Evolutionary conservation across 768 basidiomycete species (phyloP).

Genomic region (Russula lepida): DNA sequence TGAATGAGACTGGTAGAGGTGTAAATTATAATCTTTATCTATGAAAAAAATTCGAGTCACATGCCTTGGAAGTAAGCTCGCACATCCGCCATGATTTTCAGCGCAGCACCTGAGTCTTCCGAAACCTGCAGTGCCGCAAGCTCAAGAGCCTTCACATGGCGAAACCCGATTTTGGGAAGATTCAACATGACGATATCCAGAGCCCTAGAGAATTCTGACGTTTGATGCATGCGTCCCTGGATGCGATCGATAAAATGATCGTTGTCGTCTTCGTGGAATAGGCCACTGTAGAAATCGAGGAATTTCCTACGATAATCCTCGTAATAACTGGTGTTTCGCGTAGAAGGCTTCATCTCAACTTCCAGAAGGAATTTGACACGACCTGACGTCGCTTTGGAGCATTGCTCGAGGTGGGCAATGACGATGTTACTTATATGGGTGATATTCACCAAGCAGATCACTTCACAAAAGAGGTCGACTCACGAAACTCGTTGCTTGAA

Average conservation of each 20-base stretch:
- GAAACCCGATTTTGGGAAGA: conserved; percentile 33
- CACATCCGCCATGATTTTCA: conserved; percentile 64
- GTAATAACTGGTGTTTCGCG: background rate
- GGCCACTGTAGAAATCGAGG: background rate
- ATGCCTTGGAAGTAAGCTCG: conserved; percentile 70
- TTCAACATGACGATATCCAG: background rate
- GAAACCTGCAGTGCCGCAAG: conserved; percentile 36
- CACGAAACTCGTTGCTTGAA: conserved; percentile 43
- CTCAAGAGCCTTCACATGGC: conserved; percentile 33
- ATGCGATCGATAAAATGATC: background rate
- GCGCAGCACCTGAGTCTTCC: conserved; percentile 46
- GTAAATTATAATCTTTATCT: background rate
- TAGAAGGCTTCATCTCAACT: background rate
- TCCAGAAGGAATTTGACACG: background rate
- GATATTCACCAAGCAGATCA: background rate
- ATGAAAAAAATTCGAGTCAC: conserved; percentile 8
- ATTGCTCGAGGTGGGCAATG: background rate
- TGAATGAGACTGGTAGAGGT: conserved; percentile 35
- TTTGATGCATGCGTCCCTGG: background rate
- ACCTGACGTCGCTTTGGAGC: background rate
- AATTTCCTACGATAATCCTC: conserved; percentile 8
- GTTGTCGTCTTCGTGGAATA: background rate
- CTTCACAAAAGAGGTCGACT: conserved; percentile 18
- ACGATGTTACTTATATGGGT: background rate
- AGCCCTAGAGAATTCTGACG: background rate